phyloP scores from a whole-genome alignment of 352 stramenopile species.

The Globisporangium camurandrum region DNA sequence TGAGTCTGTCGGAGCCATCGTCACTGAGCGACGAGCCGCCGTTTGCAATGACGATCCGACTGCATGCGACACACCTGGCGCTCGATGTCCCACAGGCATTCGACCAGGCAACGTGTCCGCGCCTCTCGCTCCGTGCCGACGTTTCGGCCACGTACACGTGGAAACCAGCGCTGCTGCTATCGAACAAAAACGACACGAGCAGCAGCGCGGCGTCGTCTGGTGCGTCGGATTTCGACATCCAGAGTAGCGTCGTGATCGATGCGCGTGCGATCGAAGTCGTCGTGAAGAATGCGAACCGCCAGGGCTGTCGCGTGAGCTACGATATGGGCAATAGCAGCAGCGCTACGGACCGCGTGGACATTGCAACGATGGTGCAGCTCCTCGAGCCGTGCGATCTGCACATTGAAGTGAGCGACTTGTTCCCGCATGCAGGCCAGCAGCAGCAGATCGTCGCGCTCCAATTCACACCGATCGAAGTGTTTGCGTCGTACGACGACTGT shows the following conservation, averaged over 20 bases:
- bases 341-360: conserved; percentile 9
- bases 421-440: conserved; percentile 49
- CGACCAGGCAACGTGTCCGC: conserved; percentile 26
- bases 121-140: conserved; percentile 47
- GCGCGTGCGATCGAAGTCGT: conserved; percentile 58
- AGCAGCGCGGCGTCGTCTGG: conserved; percentile 6
- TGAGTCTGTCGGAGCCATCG: conserved; percentile 34
- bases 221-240: conserved; percentile 49
- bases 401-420: conserved; percentile 59
- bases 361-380: conserved; percentile 53
- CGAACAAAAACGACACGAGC: conserved; percentile 13
- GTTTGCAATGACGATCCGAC: conserved; percentile 36
- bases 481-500: conserved; percentile 71
- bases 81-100: conserved; percentile 52
- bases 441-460: conserved; percentile 69
- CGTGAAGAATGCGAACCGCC: conserved; percentile 52
- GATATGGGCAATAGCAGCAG: conserved; percentile 4
- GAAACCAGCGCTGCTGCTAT: conserved; percentile 5
- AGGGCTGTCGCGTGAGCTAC: conserved; percentile 46
- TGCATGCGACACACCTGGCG: conserved; percentile 38
- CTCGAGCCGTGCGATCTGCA: conserved; percentile 70
- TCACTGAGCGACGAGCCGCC: conserved; percentile 18
- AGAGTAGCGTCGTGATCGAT: conserved; percentile 56
- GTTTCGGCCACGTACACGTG: conserved; percentile 46
- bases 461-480: conserved; percentile 75